Percentiles rank a stretch among this genome's conserved stretches.
These are phyloP conservation scores for Penicillium brasilianum DNA, from an alignment of 2,329 filamentous ascomycete genomes.

Conservation along the genomic window DNA sequence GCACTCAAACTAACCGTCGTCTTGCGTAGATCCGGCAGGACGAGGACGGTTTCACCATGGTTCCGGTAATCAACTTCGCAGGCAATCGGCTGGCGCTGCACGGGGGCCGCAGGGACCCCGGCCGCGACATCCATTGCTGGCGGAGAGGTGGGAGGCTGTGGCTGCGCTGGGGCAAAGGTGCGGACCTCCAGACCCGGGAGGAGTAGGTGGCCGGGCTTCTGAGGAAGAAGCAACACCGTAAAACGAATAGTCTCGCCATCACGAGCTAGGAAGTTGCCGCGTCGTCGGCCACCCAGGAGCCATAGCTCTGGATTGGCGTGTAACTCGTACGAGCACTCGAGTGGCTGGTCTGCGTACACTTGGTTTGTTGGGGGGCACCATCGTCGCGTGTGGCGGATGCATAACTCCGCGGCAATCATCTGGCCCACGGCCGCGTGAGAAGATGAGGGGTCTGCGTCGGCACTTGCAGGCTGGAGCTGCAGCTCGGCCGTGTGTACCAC, in stretches of 20 bases:
- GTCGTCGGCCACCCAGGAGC: conserved; percentile 81
- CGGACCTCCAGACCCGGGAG: conserved; percentile 81
- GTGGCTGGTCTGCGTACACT: conserved; percentile 50
- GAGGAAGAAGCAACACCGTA: conserved; percentile 76
- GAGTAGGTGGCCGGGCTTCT: conserved; percentile 76
- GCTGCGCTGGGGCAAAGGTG: conserved; percentile 55
- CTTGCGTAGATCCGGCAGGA: conserved; percentile 71
- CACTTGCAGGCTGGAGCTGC: conserved; percentile 36
- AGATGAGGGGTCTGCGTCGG: conserved; percentile 27
- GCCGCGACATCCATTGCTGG: conserved; percentile 22
- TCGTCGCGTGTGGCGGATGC: conserved; percentile 59
- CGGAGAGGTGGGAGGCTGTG: conserved; percentile 29
- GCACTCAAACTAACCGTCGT: conserved; percentile 76
- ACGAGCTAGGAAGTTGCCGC: conserved; percentile 69
- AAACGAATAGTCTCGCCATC: conserved; percentile 60
- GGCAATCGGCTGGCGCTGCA: conserved; percentile 48
- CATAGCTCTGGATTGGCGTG: conserved; percentile 74
- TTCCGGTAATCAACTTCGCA: conserved; percentile 84
- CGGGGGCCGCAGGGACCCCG: conserved; percentile 21
- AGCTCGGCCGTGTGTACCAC: conserved; percentile 75
- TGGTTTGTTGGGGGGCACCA: conserved; percentile 52
- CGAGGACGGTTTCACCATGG: conserved; percentile 75
- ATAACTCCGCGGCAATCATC: conserved; percentile 53
- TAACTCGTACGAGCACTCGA: conserved; percentile 85
- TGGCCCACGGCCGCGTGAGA: conserved; percentile 52